Base-by-base conservation (phyloP, 2,329 filamentous ascomycete species). In the Exutisphaerella laricina region DNA sequence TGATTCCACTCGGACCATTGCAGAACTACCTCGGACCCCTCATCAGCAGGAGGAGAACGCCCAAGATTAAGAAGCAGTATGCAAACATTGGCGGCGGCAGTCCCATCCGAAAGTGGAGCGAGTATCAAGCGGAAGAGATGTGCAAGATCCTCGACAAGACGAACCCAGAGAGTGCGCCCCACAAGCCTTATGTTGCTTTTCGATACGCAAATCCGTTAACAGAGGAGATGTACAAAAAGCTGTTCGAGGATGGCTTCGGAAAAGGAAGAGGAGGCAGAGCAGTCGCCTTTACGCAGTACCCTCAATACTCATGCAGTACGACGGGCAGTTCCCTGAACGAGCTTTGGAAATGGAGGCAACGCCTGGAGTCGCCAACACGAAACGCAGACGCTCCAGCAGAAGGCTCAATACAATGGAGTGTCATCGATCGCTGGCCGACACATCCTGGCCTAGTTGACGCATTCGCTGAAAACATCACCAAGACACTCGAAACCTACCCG, bases 131-230 rank as follows among this genome's bases (percentile, higher is more conserved):
- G 46, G 75, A 76, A 46, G 89, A 97, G 68, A 96, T 97, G 88
- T 98, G 92, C 78, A 96, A 95, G 73, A 78, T 97, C 39, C 75
- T 98, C 39, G 92, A 98, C 73, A 78, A 83, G 56, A 84, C 88
- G 48, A 61, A 94, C 85, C 92, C 92, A 4, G 85, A 94, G 62
- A 95, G 89, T 1, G 92, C 92, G 3, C 92, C 92, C 4, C 92
- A 98, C 65, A 96, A 92, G 65, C 92, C 92, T 6, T 98, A 98
- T 60, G 88, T 97, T 34, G 90, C 92, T 10, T 98, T 98, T 66
- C 85, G 92, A 50, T 98, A 98, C 61, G 90, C 94, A 10, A 76
- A 89, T 49, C 92, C 92, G 1, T 68, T 98, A 61, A 98, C 92
- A 2, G 92, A 97, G 69, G 81, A 94, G 56, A 95, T 89, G 80